These are phyloP conservation scores for Leishmania mexicana DNA, from an alignment of 208 protist species.

Conservation along the genomic window DNA sequence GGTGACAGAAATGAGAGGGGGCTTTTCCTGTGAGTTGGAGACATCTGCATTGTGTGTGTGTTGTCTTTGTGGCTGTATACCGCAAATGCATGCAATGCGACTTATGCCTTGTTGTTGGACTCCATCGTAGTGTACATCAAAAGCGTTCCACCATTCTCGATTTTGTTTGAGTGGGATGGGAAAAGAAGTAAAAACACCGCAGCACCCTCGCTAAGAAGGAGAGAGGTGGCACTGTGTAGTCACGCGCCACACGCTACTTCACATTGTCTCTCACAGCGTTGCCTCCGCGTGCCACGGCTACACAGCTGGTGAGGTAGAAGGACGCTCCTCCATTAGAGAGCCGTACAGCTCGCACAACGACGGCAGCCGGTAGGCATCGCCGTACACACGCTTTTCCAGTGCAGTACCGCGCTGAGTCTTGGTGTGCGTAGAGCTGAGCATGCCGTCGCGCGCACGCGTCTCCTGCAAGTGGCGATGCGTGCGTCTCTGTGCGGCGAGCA, in stretches of 20 bases:
- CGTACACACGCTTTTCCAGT: constrained; percentile 50
- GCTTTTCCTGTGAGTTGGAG: neutral
- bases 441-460: constrained; percentile 17
- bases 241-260: neutral
- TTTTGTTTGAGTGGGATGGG: neutral
- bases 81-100: neutral
- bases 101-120: neutral
- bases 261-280: neutral
- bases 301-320: constrained; percentile 1
- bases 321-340: constrained; percentile 26
- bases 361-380: constrained; percentile 50
- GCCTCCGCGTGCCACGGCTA: neutral
- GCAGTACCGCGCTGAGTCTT: constrained; percentile 50
- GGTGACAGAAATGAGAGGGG: neutral
- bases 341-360: constrained; percentile 72
- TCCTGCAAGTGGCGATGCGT: constrained; percentile 44
- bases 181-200: neutral
- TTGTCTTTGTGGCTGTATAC: neutral
- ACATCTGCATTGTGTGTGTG: neutral
- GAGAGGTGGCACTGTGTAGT: neutral
- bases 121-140: neutral
- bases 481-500: constrained; percentile 53
- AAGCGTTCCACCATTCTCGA: neutral
- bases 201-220: neutral
- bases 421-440: constrained; percentile 26